Evolutionary conservation across 1,284 basidiomycete genomes (phyloP).

Genomic region (Tilletia caries): DNA sequence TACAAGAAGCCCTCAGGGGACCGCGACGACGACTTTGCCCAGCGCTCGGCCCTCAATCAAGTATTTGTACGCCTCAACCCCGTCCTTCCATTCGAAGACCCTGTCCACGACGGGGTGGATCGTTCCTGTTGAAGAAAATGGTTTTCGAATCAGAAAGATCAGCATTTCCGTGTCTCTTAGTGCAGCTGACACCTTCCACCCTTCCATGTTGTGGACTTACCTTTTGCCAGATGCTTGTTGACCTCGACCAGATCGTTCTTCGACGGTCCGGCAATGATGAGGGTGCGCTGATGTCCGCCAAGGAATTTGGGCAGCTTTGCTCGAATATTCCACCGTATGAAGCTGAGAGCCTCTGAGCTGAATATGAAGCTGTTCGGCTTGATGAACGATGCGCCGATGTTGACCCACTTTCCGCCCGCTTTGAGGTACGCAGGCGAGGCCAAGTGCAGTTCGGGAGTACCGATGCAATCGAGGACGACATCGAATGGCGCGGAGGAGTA

Average conservation of each 20-base stretch:
- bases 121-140: neutral
- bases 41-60: slow-evolving; percentile 20
- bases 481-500: slow-evolving; percentile 17
- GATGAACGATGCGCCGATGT: slow-evolving; percentile 11
- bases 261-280: neutral
- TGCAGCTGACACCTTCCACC: neutral
- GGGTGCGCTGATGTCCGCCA: slow-evolving; percentile 14
- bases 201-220: neutral
- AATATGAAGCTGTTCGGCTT: slow-evolving; percentile 10
- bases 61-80: slow-evolving; percentile 16
- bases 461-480: slow-evolving; percentile 19
- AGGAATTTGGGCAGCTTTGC: slow-evolving; percentile 4
- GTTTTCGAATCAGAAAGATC: neutral
- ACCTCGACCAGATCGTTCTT: neutral
- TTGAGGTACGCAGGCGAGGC: slow-evolving; percentile 12
- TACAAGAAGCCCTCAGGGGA: too few species aligned
- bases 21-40: slow-evolving; percentile 19
- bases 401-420: neutral
- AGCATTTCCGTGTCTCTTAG: neutral
- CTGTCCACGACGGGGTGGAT: slow-evolving; percentile 14
- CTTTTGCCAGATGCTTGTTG: neutral
- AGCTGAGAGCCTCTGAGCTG: neutral
- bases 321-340: neutral
- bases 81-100: slow-evolving; percentile 14
- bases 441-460: neutral